Conservation (phyloP, 148 eudicot species). For the Cornus kousa region DNA sequence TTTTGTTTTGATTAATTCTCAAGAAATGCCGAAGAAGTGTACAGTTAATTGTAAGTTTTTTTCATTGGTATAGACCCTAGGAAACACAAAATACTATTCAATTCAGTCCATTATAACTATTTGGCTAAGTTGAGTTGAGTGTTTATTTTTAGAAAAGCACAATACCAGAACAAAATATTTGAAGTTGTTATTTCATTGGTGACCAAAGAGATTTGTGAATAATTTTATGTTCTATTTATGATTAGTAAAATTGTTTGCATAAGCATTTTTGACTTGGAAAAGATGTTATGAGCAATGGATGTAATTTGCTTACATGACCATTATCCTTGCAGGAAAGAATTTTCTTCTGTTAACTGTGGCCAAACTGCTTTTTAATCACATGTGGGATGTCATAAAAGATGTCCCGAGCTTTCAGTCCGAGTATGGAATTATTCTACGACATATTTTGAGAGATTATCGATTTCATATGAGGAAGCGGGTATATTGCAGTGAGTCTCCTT, state of each 20-base stretch:
- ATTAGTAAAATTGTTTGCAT: neutral
- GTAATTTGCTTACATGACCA: neutral
- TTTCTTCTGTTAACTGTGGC: conserved; percentile 65
- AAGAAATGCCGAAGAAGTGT: neutral
- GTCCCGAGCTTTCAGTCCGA: conserved; percentile 88
- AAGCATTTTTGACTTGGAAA: neutral
- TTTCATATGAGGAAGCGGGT: conserved; percentile 78
- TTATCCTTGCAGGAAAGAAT: conserved; percentile 45
- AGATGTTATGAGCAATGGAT: neutral
- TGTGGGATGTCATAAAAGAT: conserved; percentile 73
- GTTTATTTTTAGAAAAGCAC: neutral
- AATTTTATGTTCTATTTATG: neutral
- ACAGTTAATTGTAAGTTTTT: neutral
- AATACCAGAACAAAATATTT: neutral
- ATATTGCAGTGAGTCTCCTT: conserved; percentile 64
- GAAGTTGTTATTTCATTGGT: neutral
- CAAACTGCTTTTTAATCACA: conserved; percentile 71
- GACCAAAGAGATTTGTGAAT: neutral
- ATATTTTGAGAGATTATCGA: conserved; percentile 66
- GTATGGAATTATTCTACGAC: conserved; percentile 74
- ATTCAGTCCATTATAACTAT: neutral
- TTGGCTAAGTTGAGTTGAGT: neutral
- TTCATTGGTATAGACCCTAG: neutral
- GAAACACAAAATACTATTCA: neutral
- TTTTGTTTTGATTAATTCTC: neutral